Base-by-base conservation (phyloP, 2,329 filamentous ascomycete species). In the Fusarium beomiforme region DNA sequence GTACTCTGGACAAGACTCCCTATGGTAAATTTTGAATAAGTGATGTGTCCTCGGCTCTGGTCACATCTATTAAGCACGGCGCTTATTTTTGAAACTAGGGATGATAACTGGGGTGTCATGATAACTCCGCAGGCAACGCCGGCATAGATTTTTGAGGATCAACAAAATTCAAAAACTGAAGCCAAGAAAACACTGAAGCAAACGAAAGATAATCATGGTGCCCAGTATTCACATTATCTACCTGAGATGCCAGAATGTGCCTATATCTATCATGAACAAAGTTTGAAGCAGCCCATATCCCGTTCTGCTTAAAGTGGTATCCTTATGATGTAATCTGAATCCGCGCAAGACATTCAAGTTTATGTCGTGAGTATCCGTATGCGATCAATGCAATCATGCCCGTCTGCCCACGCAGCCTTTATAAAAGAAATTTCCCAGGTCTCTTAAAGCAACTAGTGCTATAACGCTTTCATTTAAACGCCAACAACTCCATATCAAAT, bases 281-380 rank as follows among this genome's bases (percentile, higher is more conserved):
- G 34, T 46, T 44, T 50, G 29, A 36, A 65, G 39, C 42, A 47
- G 50, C 51, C 55, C 47, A 49, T 50, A 61, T 58, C 49, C 42
- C 51, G 57, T 51, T 66, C 60, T 65, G 64, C 63, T 66, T 51
- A 46, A 67, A 33, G 59, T 75, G 74, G 74, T 76, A 76, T 68
- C 56, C 33, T 21, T 75, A 67, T 73, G 50, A 64, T 67, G 63
- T 62, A 75, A 75, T 66, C 44, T 62, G 54, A 75, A 69, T 51
- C 61, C 59, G 47, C 64, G 50, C 47, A 58, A 71, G 50, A 67
- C 63, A 56, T 55, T 21, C 50, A 43, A 55, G 43, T 65, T 63
- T 70, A 69, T 68, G 50, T 29, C 57, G 37, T 64, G 47, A 50
- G 43, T 63, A 62, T 51, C 29, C 55, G 24, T 64, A 65, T 50